phyloP scores from a whole-genome alignment of 2,329 filamentous ascomycete genomes.

The Fusarium tuaranense region DNA sequence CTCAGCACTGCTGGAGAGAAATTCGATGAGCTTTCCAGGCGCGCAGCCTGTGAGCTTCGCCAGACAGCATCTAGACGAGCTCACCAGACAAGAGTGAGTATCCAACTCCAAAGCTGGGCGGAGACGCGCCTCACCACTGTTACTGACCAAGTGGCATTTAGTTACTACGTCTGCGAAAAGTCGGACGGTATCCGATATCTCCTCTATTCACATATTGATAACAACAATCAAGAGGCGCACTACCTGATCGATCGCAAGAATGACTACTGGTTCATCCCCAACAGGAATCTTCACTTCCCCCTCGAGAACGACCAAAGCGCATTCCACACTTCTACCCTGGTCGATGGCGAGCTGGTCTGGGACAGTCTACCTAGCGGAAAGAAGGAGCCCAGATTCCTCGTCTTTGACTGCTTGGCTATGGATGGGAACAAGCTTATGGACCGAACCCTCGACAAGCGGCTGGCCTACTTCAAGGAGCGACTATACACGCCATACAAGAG shows the following conservation, averaged over 20 bases:
- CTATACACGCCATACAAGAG: conserved; percentile 78
- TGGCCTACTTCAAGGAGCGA: conserved; percentile 85
- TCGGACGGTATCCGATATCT: conserved; percentile 96
- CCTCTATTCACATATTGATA: conserved; percentile 84
- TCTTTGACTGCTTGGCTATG: conserved; percentile 92
- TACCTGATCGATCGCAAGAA: conserved; percentile 99
- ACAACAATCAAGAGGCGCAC: conserved; percentile 73
- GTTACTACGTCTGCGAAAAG: conserved; percentile 98
- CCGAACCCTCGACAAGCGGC: conserved; percentile 85
- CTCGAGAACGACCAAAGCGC: conserved; percentile 70
- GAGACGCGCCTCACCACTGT: not conserved
- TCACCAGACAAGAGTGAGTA: conserved; percentile 79
- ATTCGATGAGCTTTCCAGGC: conserved; percentile 79
- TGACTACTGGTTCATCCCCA: conserved; percentile 89
- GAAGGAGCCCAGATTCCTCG: conserved; percentile 82
- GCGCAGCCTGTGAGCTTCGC: conserved; percentile 96
- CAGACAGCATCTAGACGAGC: conserved; percentile 82
- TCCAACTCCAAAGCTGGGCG: not conserved
- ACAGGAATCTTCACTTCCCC: conserved; percentile 82
- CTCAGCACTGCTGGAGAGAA: conserved; percentile 78
- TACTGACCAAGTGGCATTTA: conserved; percentile 46
- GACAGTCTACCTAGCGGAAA: conserved; percentile 78
- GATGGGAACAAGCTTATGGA: conserved; percentile 82
- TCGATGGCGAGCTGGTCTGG: conserved; percentile 94
- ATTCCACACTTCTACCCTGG: conserved; percentile 84